phyloP scores from a whole-genome alignment of 192 early-diverging fungal species.

The Backusella macrospora region DNA sequence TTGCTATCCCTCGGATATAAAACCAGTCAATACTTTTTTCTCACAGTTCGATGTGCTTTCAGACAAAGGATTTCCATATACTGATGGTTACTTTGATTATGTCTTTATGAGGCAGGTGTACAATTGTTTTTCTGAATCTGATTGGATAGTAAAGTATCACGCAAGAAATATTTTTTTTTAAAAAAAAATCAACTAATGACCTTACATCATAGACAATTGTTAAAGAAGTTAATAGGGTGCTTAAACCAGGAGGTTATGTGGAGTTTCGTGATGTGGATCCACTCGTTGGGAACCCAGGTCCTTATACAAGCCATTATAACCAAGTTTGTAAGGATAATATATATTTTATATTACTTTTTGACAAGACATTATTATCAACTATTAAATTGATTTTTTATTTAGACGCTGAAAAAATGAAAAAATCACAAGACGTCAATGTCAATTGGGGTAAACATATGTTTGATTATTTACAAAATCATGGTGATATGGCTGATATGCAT shows the following conservation, averaged over 20 bases:
- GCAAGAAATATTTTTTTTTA: background rate
- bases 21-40: conserved; percentile 28
- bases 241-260: conserved; percentile 46
- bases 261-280: conserved; percentile 43
- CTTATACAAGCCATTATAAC: background rate
- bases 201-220: conserved; percentile 13
- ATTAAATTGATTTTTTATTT: background rate
- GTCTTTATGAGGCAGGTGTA: conserved; percentile 33
- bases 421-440: conserved; percentile 11
- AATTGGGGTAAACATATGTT: conserved; percentile 17
- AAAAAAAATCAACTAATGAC: background rate
- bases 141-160: conserved; percentile 23
- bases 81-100: conserved; percentile 33
- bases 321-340: background rate
- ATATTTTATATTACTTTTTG: background rate
- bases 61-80: background rate
- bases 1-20: conserved; percentile 33
- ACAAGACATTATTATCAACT: background rate
- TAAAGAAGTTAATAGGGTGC: conserved; percentile 31
- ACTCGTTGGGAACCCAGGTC: conserved; percentile 13
- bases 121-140: conserved; percentile 20
- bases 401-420: conserved; percentile 8
- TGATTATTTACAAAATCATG: conserved; percentile 12
- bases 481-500: conserved; percentile 23
- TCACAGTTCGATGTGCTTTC: conserved; percentile 20